Percentiles rank a stretch among this genome's conserved stretches.
These are phyloP conservation scores for Ustilago lituana DNA, from an alignment of 1,284 basidiomycete species.

Conservation along the genomic window DNA sequence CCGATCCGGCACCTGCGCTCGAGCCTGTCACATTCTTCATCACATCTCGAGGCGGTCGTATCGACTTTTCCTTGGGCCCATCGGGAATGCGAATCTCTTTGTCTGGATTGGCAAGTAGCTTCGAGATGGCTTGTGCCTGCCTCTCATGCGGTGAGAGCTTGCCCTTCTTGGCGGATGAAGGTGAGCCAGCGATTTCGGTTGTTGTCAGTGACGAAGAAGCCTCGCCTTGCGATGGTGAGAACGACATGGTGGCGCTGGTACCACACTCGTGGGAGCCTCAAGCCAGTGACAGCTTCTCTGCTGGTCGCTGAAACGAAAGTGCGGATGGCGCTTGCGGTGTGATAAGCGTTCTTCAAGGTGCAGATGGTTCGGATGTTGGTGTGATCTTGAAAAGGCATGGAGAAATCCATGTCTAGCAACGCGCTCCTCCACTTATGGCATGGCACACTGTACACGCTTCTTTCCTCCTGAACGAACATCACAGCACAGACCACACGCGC, in stretches of 20 bases:
- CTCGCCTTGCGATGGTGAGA: conserved; percentile 3
- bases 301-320: no score
- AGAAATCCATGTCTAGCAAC: no score
- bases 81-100: conserved; percentile 52
- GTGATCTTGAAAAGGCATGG: no score
- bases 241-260: conserved; percentile 10
- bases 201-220: conserved; percentile 24
- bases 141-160: conserved; percentile 53
- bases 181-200: neutral
- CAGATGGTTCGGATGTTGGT: no score
- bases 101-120: conserved; percentile 59
- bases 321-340: no score
- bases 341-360: no score
- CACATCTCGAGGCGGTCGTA: conserved; percentile 68
- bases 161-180: conserved; percentile 13
- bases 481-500: conserved; percentile 23
- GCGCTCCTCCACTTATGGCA: neutral
- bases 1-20: conserved; percentile 65
- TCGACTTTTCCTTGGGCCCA: conserved; percentile 41
- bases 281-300: no score
- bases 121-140: conserved; percentile 57
- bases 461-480: neutral
- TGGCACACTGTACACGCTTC: neutral
- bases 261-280: neutral
- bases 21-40: conserved; percentile 78